Conservation (phyloP, 164 flowering plant species). For the Berberis thunbergii region DNA sequence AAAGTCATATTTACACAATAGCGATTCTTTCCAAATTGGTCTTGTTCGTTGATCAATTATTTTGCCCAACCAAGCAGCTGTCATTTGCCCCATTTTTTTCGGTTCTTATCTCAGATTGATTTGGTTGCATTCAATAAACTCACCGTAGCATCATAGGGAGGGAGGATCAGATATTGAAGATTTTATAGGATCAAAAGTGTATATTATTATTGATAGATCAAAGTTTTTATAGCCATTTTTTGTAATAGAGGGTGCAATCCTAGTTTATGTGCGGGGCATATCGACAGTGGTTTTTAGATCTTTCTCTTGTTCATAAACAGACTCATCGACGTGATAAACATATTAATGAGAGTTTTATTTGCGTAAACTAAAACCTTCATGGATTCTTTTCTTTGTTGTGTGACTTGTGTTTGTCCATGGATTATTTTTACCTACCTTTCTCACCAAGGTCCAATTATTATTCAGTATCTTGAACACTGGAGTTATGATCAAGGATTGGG, state of each 20-base stretch:
- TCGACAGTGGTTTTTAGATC: neutral
- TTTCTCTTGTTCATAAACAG: too few species aligned
- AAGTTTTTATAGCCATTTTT: neutral
- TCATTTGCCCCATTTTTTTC: slow-evolving; percentile 5
- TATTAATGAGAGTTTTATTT: too few species aligned
- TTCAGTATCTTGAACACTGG: too few species aligned
- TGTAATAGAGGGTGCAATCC: neutral
- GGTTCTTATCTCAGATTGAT: neutral
- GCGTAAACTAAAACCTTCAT: too few species aligned
- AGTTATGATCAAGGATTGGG: too few species aligned
- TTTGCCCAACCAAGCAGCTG: slow-evolving; percentile 4
- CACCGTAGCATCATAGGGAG: neutral
- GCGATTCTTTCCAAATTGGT: slow-evolving; percentile 8
- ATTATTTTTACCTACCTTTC: too few species aligned
- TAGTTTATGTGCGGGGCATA: neutral
- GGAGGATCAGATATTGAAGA: neutral
- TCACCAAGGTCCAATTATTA: too few species aligned
- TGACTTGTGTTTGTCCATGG: too few species aligned
- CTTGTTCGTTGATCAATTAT: neutral
- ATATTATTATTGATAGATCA: neutral
- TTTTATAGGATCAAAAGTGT: slow-evolving; percentile 1
- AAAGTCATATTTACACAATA: too few species aligned
- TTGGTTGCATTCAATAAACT: slow-evolving; percentile 7
- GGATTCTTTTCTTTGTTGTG: too few species aligned
- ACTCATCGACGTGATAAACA: too few species aligned